Base-by-base conservation (phyloP, 345 rosid species). In the Camelina hispida region DNA sequence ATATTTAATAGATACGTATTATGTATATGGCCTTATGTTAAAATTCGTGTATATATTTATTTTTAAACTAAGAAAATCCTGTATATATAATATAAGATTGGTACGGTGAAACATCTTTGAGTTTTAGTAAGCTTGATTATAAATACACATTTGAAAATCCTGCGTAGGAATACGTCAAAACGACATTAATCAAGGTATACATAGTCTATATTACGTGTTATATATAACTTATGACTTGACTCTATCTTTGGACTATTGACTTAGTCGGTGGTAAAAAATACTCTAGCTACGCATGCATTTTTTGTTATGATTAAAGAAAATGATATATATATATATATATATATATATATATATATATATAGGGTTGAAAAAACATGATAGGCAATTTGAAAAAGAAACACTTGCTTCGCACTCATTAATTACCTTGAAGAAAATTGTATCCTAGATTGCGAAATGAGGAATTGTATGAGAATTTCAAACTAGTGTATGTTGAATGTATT, bases 231-330 rank as follows among this genome's bases (percentile, higher is more conserved):
- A 32, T 30, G 6, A 30, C 22, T 20, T 23, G 25, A 32, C 16
- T 46, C n/a, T 42, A 17, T 23, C 38, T 37, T 58, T 48, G 30
- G 61, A 4, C 20, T 16, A 37, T 37, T 25, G 74, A 60, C 63
- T 32, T 43, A 20, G 69, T 69, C 79, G 79, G 74, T 76, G 64
- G 44, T 43, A 40, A 76, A 76, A 17, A 62, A 22, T 28, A 52
- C 53, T 51, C 51, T 42, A 52, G 62, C 61, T 42, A 47, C 11
- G 42, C 38, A 28, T 28, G 37, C 9, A 34, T 2, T 34, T 23
- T 5, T 23, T n/a, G 14, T 18, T 40, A 48, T 38, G 55, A 53
- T 42, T 75, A 68, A 53, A 75, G 67, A 75, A 50, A 51, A 17
- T 10, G 53, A 59, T 40, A 40, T 11, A 28, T 28, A 28, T 59